Evolutionary conservation across 2,329 filamentous ascomycete genomes (phyloP).

Genomic region (Diaporthe sp.): DNA sequence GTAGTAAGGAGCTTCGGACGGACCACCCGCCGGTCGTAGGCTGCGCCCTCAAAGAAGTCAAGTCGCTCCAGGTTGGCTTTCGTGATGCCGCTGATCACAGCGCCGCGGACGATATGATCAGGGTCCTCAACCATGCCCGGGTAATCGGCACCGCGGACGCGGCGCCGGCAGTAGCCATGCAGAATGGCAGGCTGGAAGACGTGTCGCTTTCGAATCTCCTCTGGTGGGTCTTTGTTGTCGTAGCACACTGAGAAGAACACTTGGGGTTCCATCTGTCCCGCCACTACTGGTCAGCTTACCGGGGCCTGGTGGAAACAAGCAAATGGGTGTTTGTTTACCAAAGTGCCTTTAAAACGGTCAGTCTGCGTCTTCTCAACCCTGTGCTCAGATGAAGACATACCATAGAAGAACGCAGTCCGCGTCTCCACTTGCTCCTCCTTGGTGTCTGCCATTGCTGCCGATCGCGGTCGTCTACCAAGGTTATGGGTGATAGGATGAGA

Average conservation of each 20-base stretch:
- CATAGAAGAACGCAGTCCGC: no score
- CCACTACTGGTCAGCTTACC: no score
- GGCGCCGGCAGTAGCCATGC: conserved; percentile 77
- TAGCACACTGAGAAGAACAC: conserved; percentile 91
- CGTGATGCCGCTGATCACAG: conserved; percentile 83
- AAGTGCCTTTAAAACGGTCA: no score
- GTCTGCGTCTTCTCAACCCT: no score
- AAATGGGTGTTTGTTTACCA: no score
- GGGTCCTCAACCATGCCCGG: conserved; percentile 78
- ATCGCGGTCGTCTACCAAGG: no score
- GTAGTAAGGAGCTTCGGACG: conserved; percentile 65
- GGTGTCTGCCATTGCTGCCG: no score
- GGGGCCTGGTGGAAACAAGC: no score
- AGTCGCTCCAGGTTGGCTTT: conserved; percentile 81
- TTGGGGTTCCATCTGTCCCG: conserved; percentile 89
- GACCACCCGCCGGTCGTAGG: conserved; percentile 75
- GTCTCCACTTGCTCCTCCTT: no score
- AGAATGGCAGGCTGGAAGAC: conserved; percentile 82
- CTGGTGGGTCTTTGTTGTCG: conserved; percentile 63
- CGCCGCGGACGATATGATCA: conserved; percentile 77
- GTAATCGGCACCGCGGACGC: conserved; percentile 81
- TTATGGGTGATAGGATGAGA: no score
- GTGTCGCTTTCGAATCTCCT: conserved; percentile 68
- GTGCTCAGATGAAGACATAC: no score
- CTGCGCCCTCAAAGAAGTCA: conserved; percentile 84